phyloP scores from a whole-genome alignment of 495 filamentous ascomycete species.

The Delitschia confertaspora region DNA sequence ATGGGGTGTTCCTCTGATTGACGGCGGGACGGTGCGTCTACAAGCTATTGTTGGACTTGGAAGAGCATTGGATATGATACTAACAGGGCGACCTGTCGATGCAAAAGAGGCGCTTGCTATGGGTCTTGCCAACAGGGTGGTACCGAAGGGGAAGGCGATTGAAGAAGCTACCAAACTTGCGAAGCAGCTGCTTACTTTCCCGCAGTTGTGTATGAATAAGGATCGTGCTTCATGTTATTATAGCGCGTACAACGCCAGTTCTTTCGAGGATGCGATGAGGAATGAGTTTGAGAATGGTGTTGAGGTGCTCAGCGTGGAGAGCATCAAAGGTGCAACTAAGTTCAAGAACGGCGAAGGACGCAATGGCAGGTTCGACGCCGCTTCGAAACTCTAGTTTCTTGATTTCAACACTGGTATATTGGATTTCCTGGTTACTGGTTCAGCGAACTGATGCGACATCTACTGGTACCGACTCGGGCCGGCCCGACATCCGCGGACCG shows the following conservation, averaged over 20 bases:
- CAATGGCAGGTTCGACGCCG: slow-evolving; percentile 41
- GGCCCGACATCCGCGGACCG: too few species aligned
- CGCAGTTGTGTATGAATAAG: slow-evolving; percentile 40
- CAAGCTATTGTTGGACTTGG: slow-evolving; percentile 43
- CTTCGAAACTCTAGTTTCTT: too few species aligned
- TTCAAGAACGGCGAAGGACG: slow-evolving; percentile 39
- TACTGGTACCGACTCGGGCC: too few species aligned
- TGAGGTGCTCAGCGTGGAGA: slow-evolving; percentile 36
- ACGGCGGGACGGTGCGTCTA: slow-evolving; percentile 43
- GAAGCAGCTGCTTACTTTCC: slow-evolving; percentile 38
- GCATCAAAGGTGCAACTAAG: slow-evolving; percentile 36
- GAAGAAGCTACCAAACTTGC: slow-evolving; percentile 40
- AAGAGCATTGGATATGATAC: slow-evolving; percentile 44
- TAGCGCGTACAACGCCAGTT: slow-evolving; percentile 37
- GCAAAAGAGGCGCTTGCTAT: slow-evolving; percentile 42
- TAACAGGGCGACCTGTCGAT: slow-evolving; percentile 40
- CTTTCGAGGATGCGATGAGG: slow-evolving; percentile 40
- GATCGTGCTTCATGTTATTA: slow-evolving; percentile 34
- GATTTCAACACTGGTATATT: too few species aligned
- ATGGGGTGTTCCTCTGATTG: slow-evolving; percentile 44
- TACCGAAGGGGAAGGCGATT: slow-evolving; percentile 40
- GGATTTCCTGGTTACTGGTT: too few species aligned
- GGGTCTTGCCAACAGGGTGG: slow-evolving; percentile 43
- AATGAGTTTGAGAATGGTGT: slow-evolving; percentile 39
- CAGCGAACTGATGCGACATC: too few species aligned